These are phyloP conservation scores for Ogataea pilisensis DNA, from an alignment of 805 yeast species.

Conservation along the genomic window DNA sequence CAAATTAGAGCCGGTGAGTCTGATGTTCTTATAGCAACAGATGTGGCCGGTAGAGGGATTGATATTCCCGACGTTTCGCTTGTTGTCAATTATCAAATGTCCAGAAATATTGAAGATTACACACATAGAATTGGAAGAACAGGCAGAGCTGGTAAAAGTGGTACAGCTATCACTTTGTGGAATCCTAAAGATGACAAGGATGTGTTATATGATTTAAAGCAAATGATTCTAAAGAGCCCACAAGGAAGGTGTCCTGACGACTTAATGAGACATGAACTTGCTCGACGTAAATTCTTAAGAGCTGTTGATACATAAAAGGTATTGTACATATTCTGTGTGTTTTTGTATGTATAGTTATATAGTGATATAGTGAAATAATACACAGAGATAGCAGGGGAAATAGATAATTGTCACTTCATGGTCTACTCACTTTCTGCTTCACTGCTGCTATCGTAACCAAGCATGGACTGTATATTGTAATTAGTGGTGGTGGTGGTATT, in stretches of 20 bases:
- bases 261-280: slow-evolving; percentile 24
- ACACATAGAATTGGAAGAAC: slow-evolving; percentile 95
- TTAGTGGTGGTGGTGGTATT: too few relatives aligned
- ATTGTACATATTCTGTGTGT: neutral
- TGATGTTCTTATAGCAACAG: slow-evolving; percentile 81
- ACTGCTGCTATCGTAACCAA: slow-evolving; percentile 6
- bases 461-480: slow-evolving; percentile 2
- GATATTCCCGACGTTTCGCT: slow-evolving; percentile 85
- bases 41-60: slow-evolving; percentile 93
- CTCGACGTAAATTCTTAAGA: slow-evolving; percentile 13
- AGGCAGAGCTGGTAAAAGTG: slow-evolving; percentile 87
- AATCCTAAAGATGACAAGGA: slow-evolving; percentile 48
- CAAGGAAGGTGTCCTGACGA: slow-evolving; percentile 39
- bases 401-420: neutral
- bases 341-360: too few relatives aligned
- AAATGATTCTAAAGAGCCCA: slow-evolving; percentile 41
- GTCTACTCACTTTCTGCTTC: slow-evolving; percentile 4
- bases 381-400: too few relatives aligned
- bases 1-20: slow-evolving; percentile 52
- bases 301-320: slow-evolving; percentile 12
- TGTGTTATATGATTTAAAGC: slow-evolving; percentile 47
- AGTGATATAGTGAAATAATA: too few relatives aligned
- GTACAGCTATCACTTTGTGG: slow-evolving; percentile 72
- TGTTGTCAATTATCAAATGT: slow-evolving; percentile 85
- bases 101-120: slow-evolving; percentile 73